These are phyloP conservation scores for Lachancea meyersii DNA, from an alignment of 805 yeast species.

Conservation along the genomic window DNA sequence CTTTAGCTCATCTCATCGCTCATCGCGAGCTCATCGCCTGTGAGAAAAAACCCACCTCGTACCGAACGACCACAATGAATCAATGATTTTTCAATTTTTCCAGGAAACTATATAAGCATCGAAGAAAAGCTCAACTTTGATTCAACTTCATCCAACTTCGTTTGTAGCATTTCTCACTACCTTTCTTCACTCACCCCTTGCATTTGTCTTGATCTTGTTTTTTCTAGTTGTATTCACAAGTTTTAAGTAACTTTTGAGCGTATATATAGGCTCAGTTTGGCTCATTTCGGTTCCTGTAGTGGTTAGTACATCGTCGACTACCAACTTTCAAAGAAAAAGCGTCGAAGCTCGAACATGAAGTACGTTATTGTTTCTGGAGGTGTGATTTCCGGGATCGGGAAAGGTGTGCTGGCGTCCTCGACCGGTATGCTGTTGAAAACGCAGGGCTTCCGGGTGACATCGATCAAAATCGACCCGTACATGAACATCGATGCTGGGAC, in stretches of 20 bases:
- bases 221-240: slow-evolving; percentile 2
- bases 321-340: no score
- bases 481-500: slow-evolving; percentile 99
- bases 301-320: no score
- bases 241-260: not conserved
- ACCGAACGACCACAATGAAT: not conserved
- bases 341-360: slow-evolving; percentile 52
- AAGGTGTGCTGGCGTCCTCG: slow-evolving; percentile 96
- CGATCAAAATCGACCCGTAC: slow-evolving; percentile 97
- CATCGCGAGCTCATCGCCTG: no score
- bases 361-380: slow-evolving; percentile 99
- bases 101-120: slow-evolving; percentile 5
- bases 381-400: slow-evolving; percentile 98
- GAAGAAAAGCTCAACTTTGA: slow-evolving; percentile 2
- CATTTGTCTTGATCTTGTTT: slow-evolving; percentile 11
- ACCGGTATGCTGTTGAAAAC: slow-evolving; percentile 94
- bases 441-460: slow-evolving; percentile 88
- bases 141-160: not conserved
- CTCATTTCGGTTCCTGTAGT: no score
- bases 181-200: slow-evolving; percentile 12
- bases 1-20: not conserved
- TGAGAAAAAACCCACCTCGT: no score
- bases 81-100: not conserved
- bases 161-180: not conserved
- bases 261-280: not conserved